Base-by-base conservation (phyloP, 2,329 filamentous ascomycete genomes). In the Aspergillus thermomutatus region DNA sequence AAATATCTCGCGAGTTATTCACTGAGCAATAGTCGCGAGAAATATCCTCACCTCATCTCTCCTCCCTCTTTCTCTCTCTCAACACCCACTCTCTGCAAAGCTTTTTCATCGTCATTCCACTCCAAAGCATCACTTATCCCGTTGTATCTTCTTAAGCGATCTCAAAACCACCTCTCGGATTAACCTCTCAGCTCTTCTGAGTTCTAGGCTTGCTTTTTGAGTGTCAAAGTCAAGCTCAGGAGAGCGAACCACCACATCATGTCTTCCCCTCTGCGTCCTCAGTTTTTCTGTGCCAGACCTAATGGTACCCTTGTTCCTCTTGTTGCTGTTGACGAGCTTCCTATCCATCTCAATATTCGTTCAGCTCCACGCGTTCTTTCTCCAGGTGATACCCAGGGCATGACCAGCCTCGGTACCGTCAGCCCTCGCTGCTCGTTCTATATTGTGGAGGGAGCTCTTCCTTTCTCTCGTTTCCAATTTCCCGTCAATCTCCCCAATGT, bases 251-350 rank as follows among this genome's bases (percentile, higher is more conserved):
- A 1, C 3, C 4, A 26, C 52, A 60, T 25, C 52, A 61, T 71
- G 66, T 52, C 66, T 26, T 58, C 63, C 25, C 55, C 65, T 11
- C 60, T 72, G 49, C 71, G 69, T 49, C 76, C 77, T 40, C 69
- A 70, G 55, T 78, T 73, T 60, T 80, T 78, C 60, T 68, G 76
- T 48, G 67, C 72, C 43, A 75, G 78, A 37, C 69, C 72, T 41
- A 72, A 77, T 63, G 74, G 75, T 28, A 67, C 64, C 7, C 57
- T 78, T 46, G 74, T 73, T 19, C 75, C 78, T 4, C 70, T 80
- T 11, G 66, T 80, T 46, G 73, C 78, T 5, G 62, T 79, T 4
- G 78, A 80, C 58, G 78, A 80, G 59, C 66, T 80, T 1, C 77
- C 77, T 2, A 25, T 64, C 2, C 61, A 66, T 21, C 51, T 80